Base-by-base conservation (phyloP, 179 eudicot species). In the Amaranthus tricolor region DNA sequence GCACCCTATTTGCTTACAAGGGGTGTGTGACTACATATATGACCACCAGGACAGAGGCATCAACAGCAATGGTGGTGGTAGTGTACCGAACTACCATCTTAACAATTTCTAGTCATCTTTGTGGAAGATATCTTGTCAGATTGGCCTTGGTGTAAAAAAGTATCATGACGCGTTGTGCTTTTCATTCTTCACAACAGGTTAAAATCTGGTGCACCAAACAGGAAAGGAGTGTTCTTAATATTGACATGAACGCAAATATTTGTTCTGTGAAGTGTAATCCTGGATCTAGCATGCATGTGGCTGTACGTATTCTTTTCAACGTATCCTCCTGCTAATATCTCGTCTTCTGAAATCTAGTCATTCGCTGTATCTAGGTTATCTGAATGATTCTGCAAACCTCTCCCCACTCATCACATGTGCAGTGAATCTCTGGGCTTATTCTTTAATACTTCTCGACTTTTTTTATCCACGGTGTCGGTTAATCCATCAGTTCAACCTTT, bases 181-280 rank as follows among this genome's bases (percentile, higher is more conserved):
- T 56, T 21, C 40, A 20, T 56, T 53, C 40, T 79, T 60, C 62
- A 55, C 69, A 67, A 77, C 87, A 93, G 98, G 98, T 93, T 70
- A 93, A 93, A 82, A 80, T 93, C 63, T 93, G 98, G 98, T 91
- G 93, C 80, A 91, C 92, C 74, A 93, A 88, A 50, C 97, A 93
- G 81, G 98, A 93, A 83, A 83, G 88, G 51, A 93, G 98, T 75
- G 97, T 85, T 73, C 89, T 91, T 62, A 88, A 80, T 60, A 89
- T 93, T 66, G 86, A 87, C 79, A 88, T 88, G 92, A 88, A 85
- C 72, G 98, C 98, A 77, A 91, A 91, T 83, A 87, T 94, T 31
- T 94, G 98, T 79, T 91, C 89, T 31, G 98, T 94, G 79, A 91
- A 94, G 85, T 94, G 89, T 79, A 94, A 94, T 76, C 98, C 98